Evolutionary conservation across 2,329 filamentous ascomycete species (phyloP).

Genomic region (Fonsecaea pedrosoi): DNA sequence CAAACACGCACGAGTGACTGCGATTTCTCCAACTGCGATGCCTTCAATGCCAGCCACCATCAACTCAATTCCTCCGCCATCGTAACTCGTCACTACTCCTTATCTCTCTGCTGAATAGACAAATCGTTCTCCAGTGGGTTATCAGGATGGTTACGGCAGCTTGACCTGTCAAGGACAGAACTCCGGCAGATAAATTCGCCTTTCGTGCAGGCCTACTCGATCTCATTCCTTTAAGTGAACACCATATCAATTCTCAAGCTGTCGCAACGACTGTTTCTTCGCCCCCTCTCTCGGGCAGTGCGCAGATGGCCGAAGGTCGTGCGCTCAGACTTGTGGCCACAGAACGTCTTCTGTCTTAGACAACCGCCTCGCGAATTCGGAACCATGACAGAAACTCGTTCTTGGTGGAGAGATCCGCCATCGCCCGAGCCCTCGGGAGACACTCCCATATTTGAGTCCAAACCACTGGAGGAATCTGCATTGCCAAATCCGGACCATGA

Average conservation of each 20-base stretch:
- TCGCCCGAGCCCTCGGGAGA: not conserved
- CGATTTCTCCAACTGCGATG: not conserved
- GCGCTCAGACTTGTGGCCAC: not conserved
- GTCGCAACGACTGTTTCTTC: slow-evolving; percentile 46
- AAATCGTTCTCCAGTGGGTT: not conserved
- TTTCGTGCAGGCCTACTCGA: not conserved
- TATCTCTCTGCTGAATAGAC: not conserved
- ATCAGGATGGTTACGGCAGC: not conserved
- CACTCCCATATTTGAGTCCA: slow-evolving; percentile 22
- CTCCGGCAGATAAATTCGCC: not conserved
- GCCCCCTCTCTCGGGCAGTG: slow-evolving; percentile 44
- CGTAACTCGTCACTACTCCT: not conserved
- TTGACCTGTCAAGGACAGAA: not conserved
- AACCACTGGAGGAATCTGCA: slow-evolving; percentile 20
- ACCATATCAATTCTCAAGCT: slow-evolving; percentile 42
- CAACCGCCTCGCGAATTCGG: slow-evolving; percentile 12
- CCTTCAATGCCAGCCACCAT: not conserved
- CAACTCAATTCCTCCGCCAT: not conserved
- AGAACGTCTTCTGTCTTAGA: not conserved
- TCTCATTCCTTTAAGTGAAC: not conserved
- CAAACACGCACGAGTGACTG: not conserved
- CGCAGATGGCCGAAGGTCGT: slow-evolving; percentile 26
- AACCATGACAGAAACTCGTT: slow-evolving; percentile 36
- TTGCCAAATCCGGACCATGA: slow-evolving; percentile 31
- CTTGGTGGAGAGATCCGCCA: slow-evolving; percentile 33